Evolutionary conservation across 169 alveolate genomes (phyloP).

Genomic region (Plasmodium fragile): DNA sequence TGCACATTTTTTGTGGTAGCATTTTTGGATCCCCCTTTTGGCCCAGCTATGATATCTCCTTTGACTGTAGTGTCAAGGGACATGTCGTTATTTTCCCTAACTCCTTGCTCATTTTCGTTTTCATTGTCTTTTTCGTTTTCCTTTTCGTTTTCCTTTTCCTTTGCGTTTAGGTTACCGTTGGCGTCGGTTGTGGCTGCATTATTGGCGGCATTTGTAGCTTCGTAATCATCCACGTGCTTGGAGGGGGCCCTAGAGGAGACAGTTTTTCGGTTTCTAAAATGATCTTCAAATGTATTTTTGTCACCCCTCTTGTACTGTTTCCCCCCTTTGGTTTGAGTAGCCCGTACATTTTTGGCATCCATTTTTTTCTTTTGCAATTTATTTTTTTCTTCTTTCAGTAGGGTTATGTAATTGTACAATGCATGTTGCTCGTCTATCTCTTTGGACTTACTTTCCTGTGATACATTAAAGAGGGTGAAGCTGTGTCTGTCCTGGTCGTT

Average conservation of each 20-base stretch:
- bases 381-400: conserved; percentile 64
- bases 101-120: conserved; percentile 1
- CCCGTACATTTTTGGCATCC: neutral
- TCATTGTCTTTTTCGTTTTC: neutral
- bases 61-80: neutral
- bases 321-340: conserved; percentile 17
- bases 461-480: conserved; percentile 28
- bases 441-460: conserved; percentile 67
- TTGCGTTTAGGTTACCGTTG: neutral
- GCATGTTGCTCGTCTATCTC: conserved; percentile 70
- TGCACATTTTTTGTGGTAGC: neutral
- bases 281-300: conserved; percentile 75
- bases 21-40: conserved; percentile 4
- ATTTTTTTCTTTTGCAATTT: conserved; percentile 54
- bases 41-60: neutral
- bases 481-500: conserved; percentile 65
- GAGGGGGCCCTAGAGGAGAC: conserved; percentile 84
- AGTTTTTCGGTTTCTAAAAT: conserved; percentile 76
- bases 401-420: conserved; percentile 49
- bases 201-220: conserved; percentile 35
- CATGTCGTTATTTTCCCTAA: conserved; percentile 10
- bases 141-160: neutral
- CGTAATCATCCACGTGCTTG: conserved; percentile 84
- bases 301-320: conserved; percentile 75
- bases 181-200: neutral